Percentiles rank a stretch among this genome's conserved stretches.
Conservation (phyloP, 1,139 yeast genomes). For the Pichia sp. region DNA sequence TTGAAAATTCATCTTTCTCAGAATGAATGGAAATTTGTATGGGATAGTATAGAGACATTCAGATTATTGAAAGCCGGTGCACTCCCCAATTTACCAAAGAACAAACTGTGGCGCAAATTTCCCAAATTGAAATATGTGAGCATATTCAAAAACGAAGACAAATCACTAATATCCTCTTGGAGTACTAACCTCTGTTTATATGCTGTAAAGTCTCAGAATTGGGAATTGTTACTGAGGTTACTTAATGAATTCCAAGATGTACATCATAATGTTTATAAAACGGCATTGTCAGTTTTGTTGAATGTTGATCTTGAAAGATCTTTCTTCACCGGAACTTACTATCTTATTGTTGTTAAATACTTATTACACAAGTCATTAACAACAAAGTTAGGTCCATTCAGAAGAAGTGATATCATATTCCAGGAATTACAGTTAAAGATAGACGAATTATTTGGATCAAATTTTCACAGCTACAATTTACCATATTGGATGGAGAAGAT, state of each 20-base stretch:
- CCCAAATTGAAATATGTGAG: background rate
- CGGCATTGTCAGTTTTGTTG: slow-evolving; percentile 2
- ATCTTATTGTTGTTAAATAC: slow-evolving; percentile 7
- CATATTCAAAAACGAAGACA: slow-evolving; percentile 1
- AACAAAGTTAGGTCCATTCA: slow-evolving; percentile 5
- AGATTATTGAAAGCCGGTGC: background rate
- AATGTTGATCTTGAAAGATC: background rate
- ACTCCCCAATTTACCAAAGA: background rate
- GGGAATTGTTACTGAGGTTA: slow-evolving; percentile 11
- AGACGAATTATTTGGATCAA: slow-evolving; percentile 3
- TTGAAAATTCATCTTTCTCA: background rate
- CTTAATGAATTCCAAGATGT: slow-evolving; percentile 5
- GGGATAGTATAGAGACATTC: slow-evolving; percentile 1
- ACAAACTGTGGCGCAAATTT: background rate
- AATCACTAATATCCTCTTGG: background rate
- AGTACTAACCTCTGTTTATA: background rate
- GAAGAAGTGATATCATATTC: slow-evolving; percentile 7
- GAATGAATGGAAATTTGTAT: slow-evolving; percentile 6
- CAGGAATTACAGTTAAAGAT: slow-evolving; percentile 5
- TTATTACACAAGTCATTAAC: slow-evolving; percentile 3
- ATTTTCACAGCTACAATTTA: too few relatives aligned
- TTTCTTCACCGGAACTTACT: background rate
- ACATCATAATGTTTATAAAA: slow-evolving; percentile 1
- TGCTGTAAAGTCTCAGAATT: slow-evolving; percentile 3
- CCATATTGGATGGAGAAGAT: background rate